Evolutionary conservation across 352 stramenopile genomes (phyloP), one percentile per base, ranked within the genome.

Genomic region (Elongisporangium senticosum): DNA sequence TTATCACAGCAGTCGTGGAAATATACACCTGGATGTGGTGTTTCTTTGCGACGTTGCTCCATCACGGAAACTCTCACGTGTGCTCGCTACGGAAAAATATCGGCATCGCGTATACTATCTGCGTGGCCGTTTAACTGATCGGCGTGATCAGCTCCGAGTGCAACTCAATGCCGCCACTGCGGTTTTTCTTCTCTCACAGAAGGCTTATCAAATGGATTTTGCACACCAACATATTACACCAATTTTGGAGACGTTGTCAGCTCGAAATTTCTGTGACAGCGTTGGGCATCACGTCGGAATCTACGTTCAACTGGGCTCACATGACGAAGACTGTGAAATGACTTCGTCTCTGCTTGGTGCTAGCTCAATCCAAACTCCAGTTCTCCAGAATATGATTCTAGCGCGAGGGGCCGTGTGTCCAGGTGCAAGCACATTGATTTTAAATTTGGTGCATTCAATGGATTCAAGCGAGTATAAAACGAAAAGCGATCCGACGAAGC

Each of bases 361-460:
- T 33, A 84, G 68, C 50, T 65, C 66, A 1, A 76, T 66, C 2
- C 78, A 79, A 15, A 81, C 74, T 0, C 74, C 67, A 17, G 58
- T 69, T 23, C 19, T 87, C 17, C 74, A 76, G 24, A 79, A 65
- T n/a, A 72, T 87, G 65, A 70, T 90, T 24, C 53, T 90, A 39
- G 74, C 74, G 19, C 75, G 77, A 57, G 69, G 72, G 13, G 64
- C 74, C 26, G 56, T 87, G 11, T 90, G 78, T 56, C 76, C 74
- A 13, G 78, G 81, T 7, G 74, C 75, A 1, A 86, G 77, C 51
- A 83, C 81, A 2, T 61, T 90, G 5, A 82, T 90, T 33, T 57
- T 85, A 7, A 90, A 90, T 15, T 56, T 90, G n/a, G 65, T 90
- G 17, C 78, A 75, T 11, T 89, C 78, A 0, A 70, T 79, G 7